phyloP scores from a whole-genome alignment of 225 moss, liverwort and hornwort genomes.

The Takakia lepidozioides region DNA sequence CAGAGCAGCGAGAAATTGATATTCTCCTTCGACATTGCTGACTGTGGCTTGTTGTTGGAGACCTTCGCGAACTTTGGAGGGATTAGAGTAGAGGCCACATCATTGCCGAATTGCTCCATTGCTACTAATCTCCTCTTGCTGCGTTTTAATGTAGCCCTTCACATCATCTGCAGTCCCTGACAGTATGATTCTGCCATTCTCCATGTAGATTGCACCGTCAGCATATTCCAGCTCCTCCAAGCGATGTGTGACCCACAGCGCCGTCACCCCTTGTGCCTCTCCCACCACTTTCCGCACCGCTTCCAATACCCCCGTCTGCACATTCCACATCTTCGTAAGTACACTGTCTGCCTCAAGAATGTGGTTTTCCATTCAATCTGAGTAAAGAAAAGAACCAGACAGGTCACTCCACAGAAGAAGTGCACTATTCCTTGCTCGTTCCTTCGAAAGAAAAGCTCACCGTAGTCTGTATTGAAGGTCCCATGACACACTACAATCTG shows the following conservation, averaged over 20 bases:
- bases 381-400: no score
- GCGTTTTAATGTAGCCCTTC: conserved; percentile 43
- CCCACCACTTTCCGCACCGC: conserved; percentile 84
- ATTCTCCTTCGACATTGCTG: no score
- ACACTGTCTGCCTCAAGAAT: conserved; percentile 73
- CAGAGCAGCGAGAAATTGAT: no score
- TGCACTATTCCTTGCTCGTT: no score
- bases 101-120: conserved; percentile 27
- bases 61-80: no score
- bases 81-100: no score
- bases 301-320: conserved; percentile 67
- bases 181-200: conserved; percentile 72
- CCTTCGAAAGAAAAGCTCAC: no score
- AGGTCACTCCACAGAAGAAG: no score
- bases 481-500: no score
- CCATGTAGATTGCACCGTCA: conserved; percentile 97
- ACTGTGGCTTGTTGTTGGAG: no score
- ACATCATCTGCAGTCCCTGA: conserved; percentile 63
- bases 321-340: conserved; percentile 13
- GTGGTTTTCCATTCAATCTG: no score
- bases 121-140: conserved; percentile 28
- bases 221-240: conserved; percentile 89
- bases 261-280: conserved; percentile 56
- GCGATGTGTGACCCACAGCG: conserved; percentile 94
- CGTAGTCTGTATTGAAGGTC: no score